These are phyloP conservation scores for Magnaporthiopsis rhizophila DNA, from an alignment of 2,329 filamentous ascomycete species.

Conservation along the genomic window DNA sequence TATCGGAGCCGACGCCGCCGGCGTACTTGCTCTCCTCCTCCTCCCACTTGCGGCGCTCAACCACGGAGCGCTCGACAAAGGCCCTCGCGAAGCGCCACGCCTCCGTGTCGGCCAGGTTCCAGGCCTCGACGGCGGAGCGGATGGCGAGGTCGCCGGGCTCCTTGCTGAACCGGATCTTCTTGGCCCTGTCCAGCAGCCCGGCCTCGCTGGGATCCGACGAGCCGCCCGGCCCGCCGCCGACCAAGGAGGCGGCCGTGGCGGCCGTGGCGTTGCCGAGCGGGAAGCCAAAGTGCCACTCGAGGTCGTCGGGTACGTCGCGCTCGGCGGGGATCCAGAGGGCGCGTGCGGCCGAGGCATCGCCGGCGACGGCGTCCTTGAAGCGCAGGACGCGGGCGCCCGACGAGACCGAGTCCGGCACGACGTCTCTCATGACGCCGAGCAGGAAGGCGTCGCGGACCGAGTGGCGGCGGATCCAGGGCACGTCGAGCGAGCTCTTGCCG, in stretches of 20 bases:
- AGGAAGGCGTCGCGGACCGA: slow-evolving; percentile 76
- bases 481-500: slow-evolving; percentile 51
- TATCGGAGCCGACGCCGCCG: slow-evolving; percentile 49
- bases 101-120: slow-evolving; percentile 67
- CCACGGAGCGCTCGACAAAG: slow-evolving; percentile 51
- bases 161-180: slow-evolving; percentile 35
- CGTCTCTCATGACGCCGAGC: slow-evolving; percentile 57
- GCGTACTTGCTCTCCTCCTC: slow-evolving; percentile 59
- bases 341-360: slow-evolving; percentile 52
- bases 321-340: slow-evolving; percentile 79
- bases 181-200: slow-evolving; percentile 38
- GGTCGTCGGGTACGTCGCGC: slow-evolving; percentile 53
- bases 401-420: slow-evolving; percentile 56
- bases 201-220: slow-evolving; percentile 31
- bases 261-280: slow-evolving; percentile 40
- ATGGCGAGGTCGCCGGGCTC: slow-evolving; percentile 34
- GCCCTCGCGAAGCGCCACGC: slow-evolving; percentile 69
- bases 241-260: slow-evolving; percentile 39
- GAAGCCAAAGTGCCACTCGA: slow-evolving; percentile 90
- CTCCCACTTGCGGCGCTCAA: slow-evolving; percentile 63
- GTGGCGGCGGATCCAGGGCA: slow-evolving; percentile 57
- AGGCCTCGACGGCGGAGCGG: slow-evolving; percentile 52
- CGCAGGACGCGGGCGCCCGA: slow-evolving; percentile 58
- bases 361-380: slow-evolving; percentile 77
- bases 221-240: slow-evolving; percentile 28